Evolutionary conservation across 2,329 filamentous ascomycete species (phyloP).

Genomic region (Cyanodermella asteris): DNA sequence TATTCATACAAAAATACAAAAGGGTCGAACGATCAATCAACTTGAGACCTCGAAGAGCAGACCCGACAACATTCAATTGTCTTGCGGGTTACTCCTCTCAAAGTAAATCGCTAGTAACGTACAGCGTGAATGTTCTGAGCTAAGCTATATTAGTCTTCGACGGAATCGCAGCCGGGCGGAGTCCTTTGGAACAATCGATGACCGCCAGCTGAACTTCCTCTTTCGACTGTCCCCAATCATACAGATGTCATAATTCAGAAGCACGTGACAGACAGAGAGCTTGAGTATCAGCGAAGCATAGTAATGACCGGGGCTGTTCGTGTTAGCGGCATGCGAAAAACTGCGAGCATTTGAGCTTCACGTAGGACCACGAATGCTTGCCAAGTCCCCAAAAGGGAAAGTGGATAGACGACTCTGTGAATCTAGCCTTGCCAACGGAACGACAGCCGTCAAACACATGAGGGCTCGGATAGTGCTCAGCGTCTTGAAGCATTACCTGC

Average conservation of each 20-base stretch:
- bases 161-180: no score
- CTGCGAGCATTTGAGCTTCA: background rate
- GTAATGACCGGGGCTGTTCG: constrained; percentile 2
- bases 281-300: constrained; percentile 2
- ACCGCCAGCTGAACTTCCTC: constrained; percentile 1
- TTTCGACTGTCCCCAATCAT: background rate
- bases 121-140: no score
- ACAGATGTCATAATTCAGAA: constrained; percentile 2
- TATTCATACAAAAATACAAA: no score
- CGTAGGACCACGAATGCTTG: constrained; percentile 1
- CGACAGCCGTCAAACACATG: constrained; percentile 1
- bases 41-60: no score
- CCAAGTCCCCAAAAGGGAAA: constrained; percentile 3
- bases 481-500: constrained; percentile 1
- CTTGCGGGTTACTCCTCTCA: no score
- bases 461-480: background rate
- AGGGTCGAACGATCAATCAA: no score
- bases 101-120: no score
- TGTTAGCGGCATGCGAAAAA: background rate
- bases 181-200: constrained; percentile 2
- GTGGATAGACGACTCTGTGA: constrained; percentile 1
- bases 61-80: no score
- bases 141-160: no score
- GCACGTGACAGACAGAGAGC: constrained; percentile 1
- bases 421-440: background rate